Conservation (phyloP, 768 basidiomycete species). For the Lactarius sp. region DNA sequence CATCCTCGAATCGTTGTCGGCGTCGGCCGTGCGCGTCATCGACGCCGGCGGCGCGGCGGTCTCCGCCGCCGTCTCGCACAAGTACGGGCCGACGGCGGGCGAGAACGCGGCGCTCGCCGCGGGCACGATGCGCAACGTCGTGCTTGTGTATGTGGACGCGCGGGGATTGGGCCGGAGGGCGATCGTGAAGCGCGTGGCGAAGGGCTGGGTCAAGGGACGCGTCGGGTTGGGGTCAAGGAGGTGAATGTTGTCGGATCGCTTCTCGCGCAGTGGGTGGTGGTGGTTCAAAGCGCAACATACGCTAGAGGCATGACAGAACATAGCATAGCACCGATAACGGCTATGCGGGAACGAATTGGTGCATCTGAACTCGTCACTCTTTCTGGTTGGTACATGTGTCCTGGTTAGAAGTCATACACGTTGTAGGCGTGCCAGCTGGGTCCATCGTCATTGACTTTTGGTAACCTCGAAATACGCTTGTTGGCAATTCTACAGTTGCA, state of each 20-base stretch:
- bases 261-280: no score
- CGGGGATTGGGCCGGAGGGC: slow-evolving; percentile 18
- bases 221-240: not conserved
- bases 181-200: slow-evolving; percentile 19
- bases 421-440: no score
- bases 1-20: slow-evolving; percentile 16
- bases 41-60: slow-evolving; percentile 21
- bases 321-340: no score
- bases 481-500: no score
- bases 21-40: slow-evolving; percentile 14
- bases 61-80: slow-evolving; percentile 23
- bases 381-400: no score
- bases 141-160: slow-evolving; percentile 24
- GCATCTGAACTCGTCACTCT: no score
- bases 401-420: no score
- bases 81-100: slow-evolving; percentile 19
- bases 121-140: slow-evolving; percentile 21
- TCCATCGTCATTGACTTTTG: no score
- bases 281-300: no score
- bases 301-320: no score
- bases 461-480: no score
- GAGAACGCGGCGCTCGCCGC: slow-evolving; percentile 19
- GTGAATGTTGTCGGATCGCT: not conserved
- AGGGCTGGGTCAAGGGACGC: slow-evolving; percentile 12
- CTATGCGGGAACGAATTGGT: no score